Evolutionary conservation across 176 grass and related monocot species (phyloP).

Genomic region (Eleusine coracana): DNA sequence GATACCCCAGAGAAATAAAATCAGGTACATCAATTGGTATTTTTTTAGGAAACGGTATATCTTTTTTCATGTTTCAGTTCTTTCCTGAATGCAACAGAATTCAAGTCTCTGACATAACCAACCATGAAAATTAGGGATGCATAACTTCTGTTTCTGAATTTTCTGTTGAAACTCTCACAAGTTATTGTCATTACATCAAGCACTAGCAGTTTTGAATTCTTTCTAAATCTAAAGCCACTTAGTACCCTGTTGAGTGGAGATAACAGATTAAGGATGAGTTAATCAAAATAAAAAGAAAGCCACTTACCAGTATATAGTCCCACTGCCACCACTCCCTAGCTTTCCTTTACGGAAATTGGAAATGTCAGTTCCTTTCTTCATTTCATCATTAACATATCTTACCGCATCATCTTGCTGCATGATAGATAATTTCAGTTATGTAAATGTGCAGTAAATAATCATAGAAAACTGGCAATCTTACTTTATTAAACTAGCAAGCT

Average conservation of each 20-base stretch:
- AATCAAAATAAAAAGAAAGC: slow-evolving; percentile 28
- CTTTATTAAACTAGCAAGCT: neutral
- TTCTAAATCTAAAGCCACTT: slow-evolving; percentile 9
- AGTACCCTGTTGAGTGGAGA: slow-evolving; percentile 11
- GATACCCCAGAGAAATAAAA: neutral
- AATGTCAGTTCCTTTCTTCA: slow-evolving; percentile 73
- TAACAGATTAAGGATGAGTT: slow-evolving; percentile 29
- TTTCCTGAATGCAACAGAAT: neutral
- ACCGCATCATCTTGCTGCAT: slow-evolving; percentile 86
- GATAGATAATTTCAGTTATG: slow-evolving; percentile 32
- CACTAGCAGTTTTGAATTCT: neutral
- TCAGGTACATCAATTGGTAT: neutral
- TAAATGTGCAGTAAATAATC: slow-evolving; percentile 13
- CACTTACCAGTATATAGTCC: slow-evolving; percentile 74
- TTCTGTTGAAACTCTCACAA: neutral
- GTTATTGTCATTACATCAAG: neutral
- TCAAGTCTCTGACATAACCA: neutral
- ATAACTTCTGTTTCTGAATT: neutral
- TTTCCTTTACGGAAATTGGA: slow-evolving; percentile 76
- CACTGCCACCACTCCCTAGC: slow-evolving; percentile 51
- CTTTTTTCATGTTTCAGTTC: neutral
- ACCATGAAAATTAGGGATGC: neutral
- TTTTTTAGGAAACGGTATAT: too few relatives aligned
- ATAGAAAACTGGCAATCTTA: slow-evolving; percentile 16
- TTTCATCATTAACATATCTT: slow-evolving; percentile 65